These are phyloP conservation scores for Sutorius eximius DNA, from an alignment of 1,284 basidiomycete genomes.

Conservation along the genomic window DNA sequence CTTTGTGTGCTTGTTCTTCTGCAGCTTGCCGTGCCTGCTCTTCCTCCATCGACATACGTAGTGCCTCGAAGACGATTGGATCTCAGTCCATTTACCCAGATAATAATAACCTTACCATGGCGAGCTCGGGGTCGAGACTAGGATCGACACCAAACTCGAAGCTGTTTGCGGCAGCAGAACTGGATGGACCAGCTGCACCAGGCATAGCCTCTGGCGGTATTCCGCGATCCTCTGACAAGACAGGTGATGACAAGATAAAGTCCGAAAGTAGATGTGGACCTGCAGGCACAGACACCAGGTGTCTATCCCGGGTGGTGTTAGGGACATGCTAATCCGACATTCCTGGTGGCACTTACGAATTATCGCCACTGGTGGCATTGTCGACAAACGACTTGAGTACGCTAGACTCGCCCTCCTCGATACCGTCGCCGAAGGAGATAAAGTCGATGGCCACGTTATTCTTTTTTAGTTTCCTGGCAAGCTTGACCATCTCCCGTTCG, in stretches of 20 bases:
- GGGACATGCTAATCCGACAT: neutral
- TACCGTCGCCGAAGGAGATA: slow-evolving; percentile 75
- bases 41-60: slow-evolving; percentile 98
- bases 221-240: slow-evolving; percentile 78
- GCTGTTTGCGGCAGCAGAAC: slow-evolving; percentile 50
- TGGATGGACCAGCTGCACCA: slow-evolving; percentile 47
- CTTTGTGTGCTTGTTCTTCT: slow-evolving; percentile 39
- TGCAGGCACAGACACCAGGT: slow-evolving; percentile 80
- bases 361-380: slow-evolving; percentile 74
- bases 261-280: slow-evolving; percentile 85
- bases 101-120: slow-evolving; percentile 67
- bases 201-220: slow-evolving; percentile 65
- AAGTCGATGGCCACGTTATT: slow-evolving; percentile 98
- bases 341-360: slow-evolving; percentile 60
- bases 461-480: slow-evolving; percentile 98
- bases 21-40: slow-evolving; percentile 89
- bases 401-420: slow-evolving; percentile 62
- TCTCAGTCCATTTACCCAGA: neutral
- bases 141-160: slow-evolving; percentile 95
- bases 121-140: slow-evolving; percentile 92
- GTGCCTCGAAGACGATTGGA: slow-evolving; percentile 56
- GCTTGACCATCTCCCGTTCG: slow-evolving; percentile 76
- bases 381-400: slow-evolving; percentile 79
- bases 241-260: slow-evolving; percentile 75
- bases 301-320: slow-evolving; percentile 47